These are phyloP conservation scores for Combretum micranthum DNA, from an alignment of 345 rosid species.

Conservation along the genomic window DNA sequence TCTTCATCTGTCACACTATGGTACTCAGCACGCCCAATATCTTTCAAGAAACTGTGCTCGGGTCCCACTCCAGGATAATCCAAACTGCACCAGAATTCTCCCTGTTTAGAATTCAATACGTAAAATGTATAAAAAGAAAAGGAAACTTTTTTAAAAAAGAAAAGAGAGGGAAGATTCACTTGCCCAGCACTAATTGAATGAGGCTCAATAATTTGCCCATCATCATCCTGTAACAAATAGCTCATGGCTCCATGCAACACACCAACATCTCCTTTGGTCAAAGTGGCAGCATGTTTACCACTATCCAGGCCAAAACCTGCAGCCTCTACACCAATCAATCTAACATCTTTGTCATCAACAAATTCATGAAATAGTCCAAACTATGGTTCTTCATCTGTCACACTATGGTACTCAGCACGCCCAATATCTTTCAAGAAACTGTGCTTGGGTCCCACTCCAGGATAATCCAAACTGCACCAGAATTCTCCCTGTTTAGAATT, in stretches of 20 bases:
- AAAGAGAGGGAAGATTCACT: background rate
- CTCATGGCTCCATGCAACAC: conserved; percentile 98
- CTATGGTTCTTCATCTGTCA: conserved; percentile 84
- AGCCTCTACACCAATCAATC: conserved; percentile 96
- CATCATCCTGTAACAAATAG: conserved; percentile 86
- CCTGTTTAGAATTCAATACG: too few relatives aligned
- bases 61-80: conserved; percentile 99
- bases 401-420: conserved; percentile 72
- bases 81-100: conserved; percentile 36
- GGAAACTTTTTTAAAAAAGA: too few relatives aligned
- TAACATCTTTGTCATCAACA: conserved; percentile 60
- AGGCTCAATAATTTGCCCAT: conserved; percentile 89
- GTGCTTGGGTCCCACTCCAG: conserved; percentile 98
- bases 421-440: conserved; percentile 84
- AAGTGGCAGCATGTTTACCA: conserved; percentile 91
- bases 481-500: too few relatives aligned
- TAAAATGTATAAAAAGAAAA: too few relatives aligned
- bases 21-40: conserved; percentile 79
- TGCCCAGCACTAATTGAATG: conserved; percentile 96
- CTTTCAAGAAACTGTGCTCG: conserved; percentile 92
- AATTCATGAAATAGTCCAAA: conserved; percentile 96
- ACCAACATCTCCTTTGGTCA: conserved; percentile 82
- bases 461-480: conserved; percentile 73
- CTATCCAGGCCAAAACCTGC: conserved; percentile 89
- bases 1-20: conserved; percentile 72